Base-by-base conservation (phyloP, 1,139 yeast species). In the Taphrina confusa region DNA sequence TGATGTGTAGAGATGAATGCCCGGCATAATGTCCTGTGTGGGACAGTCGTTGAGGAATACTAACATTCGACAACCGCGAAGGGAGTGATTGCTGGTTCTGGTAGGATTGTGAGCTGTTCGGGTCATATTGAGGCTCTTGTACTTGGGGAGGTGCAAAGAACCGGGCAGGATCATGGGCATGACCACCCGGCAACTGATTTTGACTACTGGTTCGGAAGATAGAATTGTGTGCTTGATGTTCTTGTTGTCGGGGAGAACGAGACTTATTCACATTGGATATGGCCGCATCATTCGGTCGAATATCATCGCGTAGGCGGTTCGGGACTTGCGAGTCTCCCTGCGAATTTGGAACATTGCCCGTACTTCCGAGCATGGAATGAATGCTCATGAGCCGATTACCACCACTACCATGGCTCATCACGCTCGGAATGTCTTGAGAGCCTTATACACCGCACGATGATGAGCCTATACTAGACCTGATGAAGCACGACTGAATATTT, bases 351-450 rank as follows among this genome's bases (percentile, higher is more conserved):
- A 16, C 52, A 31, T 18, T 31, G 33, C 42, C 18, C 47, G 25
- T 42, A 31, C 47, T 25, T 4, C 52, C 52, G 30, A 47, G 42
- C 52, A 47, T 47, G 8, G 52, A 47, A 34, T 47, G 39, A 2
- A 47, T 47, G 52, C 52, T 47, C 52, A 47, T 47, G 5, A 47
- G 42, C 20, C 52, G 16, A 18, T 47, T 47, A 12, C 42, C 31
- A 1, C 47, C 47, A 42, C n/a, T 9, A 2, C 31, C 31, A 18
- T 42, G 47, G 14, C 50, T 45, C 50, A 45, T 45, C n/a, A n/a
- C n/a, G n/a, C n/a, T n/a, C n/a, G n/a, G n/a, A n/a, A n/a, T n/a
- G n/a, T n/a, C n/a, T n/a, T n/a, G n/a, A n/a, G n/a, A n/a, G n/a
- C n/a, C n/a, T n/a, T n/a, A n/a, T n/a, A n/a, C n/a, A n/a, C n/a